These are phyloP conservation scores for Parafenestella ontariensis DNA, from an alignment of 2,329 filamentous ascomycete genomes.

Conservation along the genomic window DNA sequence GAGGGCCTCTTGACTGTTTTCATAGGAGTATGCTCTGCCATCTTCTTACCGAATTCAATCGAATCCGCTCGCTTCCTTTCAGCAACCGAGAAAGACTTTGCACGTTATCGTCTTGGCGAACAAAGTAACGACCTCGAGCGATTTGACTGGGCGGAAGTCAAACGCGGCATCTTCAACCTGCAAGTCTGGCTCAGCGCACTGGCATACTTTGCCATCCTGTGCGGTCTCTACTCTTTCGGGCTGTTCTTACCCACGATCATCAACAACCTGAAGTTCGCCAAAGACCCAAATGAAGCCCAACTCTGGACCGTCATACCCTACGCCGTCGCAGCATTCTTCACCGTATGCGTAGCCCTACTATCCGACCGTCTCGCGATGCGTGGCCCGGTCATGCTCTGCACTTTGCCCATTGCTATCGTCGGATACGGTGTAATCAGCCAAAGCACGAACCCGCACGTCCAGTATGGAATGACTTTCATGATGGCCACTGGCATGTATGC, in stretches of 20 bases:
- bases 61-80: constrained; percentile 63
- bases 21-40: constrained; percentile 60
- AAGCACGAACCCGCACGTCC: constrained; percentile 57
- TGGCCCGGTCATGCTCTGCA: constrained; percentile 68
- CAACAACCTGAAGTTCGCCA: constrained; percentile 61
- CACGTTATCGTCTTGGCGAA: constrained; percentile 54
- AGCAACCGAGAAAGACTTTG: constrained; percentile 59
- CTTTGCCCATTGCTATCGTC: constrained; percentile 68
- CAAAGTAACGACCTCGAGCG: constrained; percentile 51
- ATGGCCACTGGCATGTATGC: constrained; percentile 71
- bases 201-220: constrained; percentile 66
- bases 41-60: constrained; percentile 64
- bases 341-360: constrained; percentile 61
- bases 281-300: constrained; percentile 64
- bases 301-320: constrained; percentile 71
- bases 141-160: constrained; percentile 68
- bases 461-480: constrained; percentile 72
- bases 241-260: constrained; percentile 73
- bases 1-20: constrained; percentile 64
- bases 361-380: constrained; percentile 68
- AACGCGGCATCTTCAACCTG: constrained; percentile 65
- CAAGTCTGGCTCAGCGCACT: constrained; percentile 69
- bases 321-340: constrained; percentile 63
- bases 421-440: constrained; percentile 71
- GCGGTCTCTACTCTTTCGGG: constrained; percentile 68